phyloP scores from a whole-genome alignment of 2,329 filamentous ascomycete genomes.

The Truncatella angustata region DNA sequence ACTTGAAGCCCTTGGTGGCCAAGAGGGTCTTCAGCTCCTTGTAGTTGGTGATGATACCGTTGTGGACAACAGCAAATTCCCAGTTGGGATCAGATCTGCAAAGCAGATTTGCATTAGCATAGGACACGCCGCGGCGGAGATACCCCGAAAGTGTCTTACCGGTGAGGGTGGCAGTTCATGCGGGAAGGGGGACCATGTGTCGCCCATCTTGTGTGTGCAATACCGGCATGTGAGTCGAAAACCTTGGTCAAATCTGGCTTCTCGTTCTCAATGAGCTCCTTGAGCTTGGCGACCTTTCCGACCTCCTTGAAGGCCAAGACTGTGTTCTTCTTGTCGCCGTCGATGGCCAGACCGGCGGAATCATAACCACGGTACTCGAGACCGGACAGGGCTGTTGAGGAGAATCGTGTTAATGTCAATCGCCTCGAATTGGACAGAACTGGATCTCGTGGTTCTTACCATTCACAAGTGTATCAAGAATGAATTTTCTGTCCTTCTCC shows the following conservation, averaged over 20 bases:
- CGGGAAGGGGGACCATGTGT: constrained; percentile 94
- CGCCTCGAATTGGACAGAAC: neutral
- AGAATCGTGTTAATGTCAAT: constrained; percentile 3
- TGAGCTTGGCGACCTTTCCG: constrained; percentile 96
- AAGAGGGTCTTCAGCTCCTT: constrained; percentile 97
- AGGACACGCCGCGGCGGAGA: too few species aligned
- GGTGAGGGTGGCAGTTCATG: constrained; percentile 96
- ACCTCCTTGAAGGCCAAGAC: constrained; percentile 98
- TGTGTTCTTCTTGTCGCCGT: constrained; percentile 98
- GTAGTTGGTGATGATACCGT: constrained; percentile 99
- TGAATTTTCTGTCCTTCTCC: constrained; percentile 96
- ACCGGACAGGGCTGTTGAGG: constrained; percentile 73
- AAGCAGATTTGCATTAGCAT: too few species aligned
- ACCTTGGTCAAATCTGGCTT: constrained; percentile 85
- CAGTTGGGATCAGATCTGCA: constrained; percentile 84
- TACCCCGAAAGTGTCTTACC: constrained; percentile 61
- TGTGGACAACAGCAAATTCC: constrained; percentile 98
- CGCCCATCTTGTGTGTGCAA: constrained; percentile 98
- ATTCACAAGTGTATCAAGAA: constrained; percentile 94
- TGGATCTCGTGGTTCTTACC: constrained; percentile 52
- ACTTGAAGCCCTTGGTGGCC: constrained; percentile 91
- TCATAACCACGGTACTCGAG: constrained; percentile 99
- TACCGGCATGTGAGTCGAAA: constrained; percentile 97
- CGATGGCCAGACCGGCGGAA: constrained; percentile 91
- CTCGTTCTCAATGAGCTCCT: constrained; percentile 82